Conservation (phyloP, 306 rosid genomes). For the Astragalus membranaceus region DNA sequence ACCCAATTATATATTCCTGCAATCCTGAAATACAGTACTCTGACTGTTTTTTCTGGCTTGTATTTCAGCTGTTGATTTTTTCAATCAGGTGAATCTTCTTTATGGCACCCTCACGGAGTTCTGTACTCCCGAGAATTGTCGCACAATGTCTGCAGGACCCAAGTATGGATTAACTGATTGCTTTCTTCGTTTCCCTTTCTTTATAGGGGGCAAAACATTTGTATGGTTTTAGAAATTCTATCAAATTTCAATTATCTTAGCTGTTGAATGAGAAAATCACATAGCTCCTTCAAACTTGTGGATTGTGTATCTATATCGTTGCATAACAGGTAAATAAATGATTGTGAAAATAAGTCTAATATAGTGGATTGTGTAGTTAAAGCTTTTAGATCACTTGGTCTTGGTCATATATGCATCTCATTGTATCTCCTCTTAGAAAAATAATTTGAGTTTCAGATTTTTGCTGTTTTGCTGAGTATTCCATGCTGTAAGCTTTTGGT, state of each 20-base stretch:
- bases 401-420: neutral
- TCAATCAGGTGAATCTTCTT: slow-evolving; percentile 99
- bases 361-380: neutral
- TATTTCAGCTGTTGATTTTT: slow-evolving; percentile 95
- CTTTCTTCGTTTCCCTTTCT: slow-evolving; percentile 4
- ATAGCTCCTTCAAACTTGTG: neutral
- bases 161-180: slow-evolving; percentile 53
- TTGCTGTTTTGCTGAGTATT: neutral
- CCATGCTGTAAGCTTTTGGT: neutral
- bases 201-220: neutral
- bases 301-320: neutral
- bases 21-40: slow-evolving; percentile 28
- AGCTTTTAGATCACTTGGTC: neutral
- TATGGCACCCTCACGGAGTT: slow-evolving; percentile 98
- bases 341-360: neutral
- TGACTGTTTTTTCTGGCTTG: slow-evolving; percentile 6
- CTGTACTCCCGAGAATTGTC: slow-evolving; percentile 92
- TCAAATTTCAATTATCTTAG: slow-evolving; percentile 15
- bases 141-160: slow-evolving; percentile 99
- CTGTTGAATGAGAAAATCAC: slow-evolving; percentile 7
- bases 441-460: neutral
- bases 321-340: neutral
- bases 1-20: slow-evolving; percentile 3
- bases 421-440: neutral
- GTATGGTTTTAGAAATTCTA: neutral